A percentile compares a stretch with the other conserved stretches of the same genome.
Evolutionary conservation across 139 green algal species (phyloP).

Genomic region (Protoeuglena noctilucae): DNA sequence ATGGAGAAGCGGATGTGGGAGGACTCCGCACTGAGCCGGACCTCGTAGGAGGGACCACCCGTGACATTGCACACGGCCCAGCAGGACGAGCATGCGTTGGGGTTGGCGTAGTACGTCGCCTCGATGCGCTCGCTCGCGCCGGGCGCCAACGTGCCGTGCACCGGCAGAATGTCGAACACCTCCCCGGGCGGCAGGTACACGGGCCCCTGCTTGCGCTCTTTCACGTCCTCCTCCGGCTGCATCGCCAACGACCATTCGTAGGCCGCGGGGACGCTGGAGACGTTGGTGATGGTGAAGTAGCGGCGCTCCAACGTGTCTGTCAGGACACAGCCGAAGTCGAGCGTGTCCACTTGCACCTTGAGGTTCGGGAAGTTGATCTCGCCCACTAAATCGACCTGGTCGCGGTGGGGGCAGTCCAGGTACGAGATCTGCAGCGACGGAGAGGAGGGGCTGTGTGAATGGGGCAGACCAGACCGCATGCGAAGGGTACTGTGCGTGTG

Average conservation of each 20-base stretch:
- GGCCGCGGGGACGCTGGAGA: slow-evolving; percentile 17
- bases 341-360: slow-evolving; percentile 8
- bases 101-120: slow-evolving; percentile 51
- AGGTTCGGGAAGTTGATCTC: slow-evolving; percentile 59
- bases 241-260: slow-evolving; percentile 44
- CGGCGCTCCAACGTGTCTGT: slow-evolving; percentile 44
- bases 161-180: slow-evolving; percentile 65
- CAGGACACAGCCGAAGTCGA: slow-evolving; percentile 56
- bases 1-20: slow-evolving; percentile 53
- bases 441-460: too few relatives aligned
- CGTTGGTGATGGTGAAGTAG: slow-evolving; percentile 40
- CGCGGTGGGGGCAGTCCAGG: slow-evolving; percentile 47
- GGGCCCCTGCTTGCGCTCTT: background rate
- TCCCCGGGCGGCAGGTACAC: slow-evolving; percentile 16
- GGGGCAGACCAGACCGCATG: too few relatives aligned
- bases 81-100: slow-evolving; percentile 20
- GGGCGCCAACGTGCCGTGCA: slow-evolving; percentile 32
- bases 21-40: slow-evolving; percentile 34
- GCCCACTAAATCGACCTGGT: slow-evolving; percentile 39
- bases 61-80: slow-evolving; percentile 45
- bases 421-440: slow-evolving; percentile 39
- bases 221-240: slow-evolving; percentile 11
- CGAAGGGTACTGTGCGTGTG: too few relatives aligned
- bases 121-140: slow-evolving; percentile 34
- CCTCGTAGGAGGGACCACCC: slow-evolving; percentile 37